Conservation (phyloP, 768 basidiomycete genomes). For the Amanita pallidorosea region DNA sequence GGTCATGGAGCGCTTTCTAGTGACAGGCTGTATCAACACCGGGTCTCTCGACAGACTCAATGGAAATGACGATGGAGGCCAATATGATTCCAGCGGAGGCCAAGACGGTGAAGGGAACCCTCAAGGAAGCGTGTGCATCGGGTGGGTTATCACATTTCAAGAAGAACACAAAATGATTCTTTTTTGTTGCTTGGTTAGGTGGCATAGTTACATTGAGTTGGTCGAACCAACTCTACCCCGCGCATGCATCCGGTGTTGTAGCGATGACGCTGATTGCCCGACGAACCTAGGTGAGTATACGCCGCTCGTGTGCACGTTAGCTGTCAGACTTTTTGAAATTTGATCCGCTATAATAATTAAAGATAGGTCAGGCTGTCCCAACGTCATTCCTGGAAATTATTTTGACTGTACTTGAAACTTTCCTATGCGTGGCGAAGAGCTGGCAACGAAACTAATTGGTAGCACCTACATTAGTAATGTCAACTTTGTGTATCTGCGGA, state of each 20-base stretch:
- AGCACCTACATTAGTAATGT: background rate
- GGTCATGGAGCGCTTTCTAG: conserved; percentile 15
- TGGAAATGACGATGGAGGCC: conserved; percentile 37
- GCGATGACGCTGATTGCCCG: conserved; percentile 42
- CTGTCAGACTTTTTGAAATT: background rate
- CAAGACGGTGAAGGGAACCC: conserved; percentile 40
- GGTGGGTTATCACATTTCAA: conserved; percentile 19
- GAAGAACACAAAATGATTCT: background rate
- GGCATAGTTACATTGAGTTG: conserved; percentile 49
- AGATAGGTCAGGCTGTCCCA: conserved; percentile 43
- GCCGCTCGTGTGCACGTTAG: background rate
- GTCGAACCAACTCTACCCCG: conserved; percentile 39
- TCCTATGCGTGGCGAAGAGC: background rate
- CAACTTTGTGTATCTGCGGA: no score
- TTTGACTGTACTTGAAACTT: conserved; percentile 33
- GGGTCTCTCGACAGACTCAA: conserved; percentile 31
- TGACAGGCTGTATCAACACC: conserved; percentile 47
- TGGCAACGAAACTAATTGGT: no score
- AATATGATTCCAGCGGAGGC: conserved; percentile 54
- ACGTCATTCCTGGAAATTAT: conserved; percentile 43
- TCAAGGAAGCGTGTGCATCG: conserved; percentile 36
- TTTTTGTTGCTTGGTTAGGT: conserved; percentile 16
- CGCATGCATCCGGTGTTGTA: conserved; percentile 50
- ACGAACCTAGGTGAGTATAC: conserved; percentile 30
- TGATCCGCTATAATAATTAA: background rate